Conservation (phyloP, 1,284 basidiomycete species). For the Austropuccinia psidii region DNA sequence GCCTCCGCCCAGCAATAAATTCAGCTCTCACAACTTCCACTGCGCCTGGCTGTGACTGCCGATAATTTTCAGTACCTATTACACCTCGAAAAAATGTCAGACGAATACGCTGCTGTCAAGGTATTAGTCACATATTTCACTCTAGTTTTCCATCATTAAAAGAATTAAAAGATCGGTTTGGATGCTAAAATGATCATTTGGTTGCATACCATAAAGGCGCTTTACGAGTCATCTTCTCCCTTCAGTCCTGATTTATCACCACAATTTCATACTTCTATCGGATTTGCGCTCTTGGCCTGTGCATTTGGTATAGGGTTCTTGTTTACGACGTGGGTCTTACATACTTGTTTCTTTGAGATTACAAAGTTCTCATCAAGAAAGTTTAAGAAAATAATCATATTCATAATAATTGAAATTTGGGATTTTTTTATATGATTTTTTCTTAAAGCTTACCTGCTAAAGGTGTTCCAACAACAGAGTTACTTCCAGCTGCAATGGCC, state of each 20-base stretch:
- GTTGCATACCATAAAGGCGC: background rate
- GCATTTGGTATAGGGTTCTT: conserved; percentile 20
- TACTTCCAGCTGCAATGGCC: conserved; percentile 10
- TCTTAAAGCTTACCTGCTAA: background rate
- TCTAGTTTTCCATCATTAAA: background rate
- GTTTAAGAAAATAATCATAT: background rate
- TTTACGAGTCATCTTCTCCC: background rate
- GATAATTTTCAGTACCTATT: too few species aligned
- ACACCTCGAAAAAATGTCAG: background rate
- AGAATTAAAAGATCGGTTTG: background rate
- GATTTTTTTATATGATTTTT: background rate
- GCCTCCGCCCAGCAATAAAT: too few species aligned
- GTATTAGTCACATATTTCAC: background rate
- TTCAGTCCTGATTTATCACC: conserved; percentile 17
- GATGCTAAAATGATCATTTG: background rate
- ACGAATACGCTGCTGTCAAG: background rate
- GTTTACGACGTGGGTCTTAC: conserved; percentile 18
- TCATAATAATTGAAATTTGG: background rate
- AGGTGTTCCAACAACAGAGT: background rate
- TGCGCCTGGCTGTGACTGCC: too few species aligned
- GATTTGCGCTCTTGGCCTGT: conserved; percentile 8
- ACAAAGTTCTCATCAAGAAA: background rate
- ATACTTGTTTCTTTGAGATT: background rate
- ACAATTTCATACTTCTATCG: conserved; percentile 24
- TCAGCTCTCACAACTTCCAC: too few species aligned